Evolutionary conservation across 345 rosid genomes (phyloP), one percentile per base, ranked within the genome.

Genomic region (Psidium friedrichsthalianum): DNA sequence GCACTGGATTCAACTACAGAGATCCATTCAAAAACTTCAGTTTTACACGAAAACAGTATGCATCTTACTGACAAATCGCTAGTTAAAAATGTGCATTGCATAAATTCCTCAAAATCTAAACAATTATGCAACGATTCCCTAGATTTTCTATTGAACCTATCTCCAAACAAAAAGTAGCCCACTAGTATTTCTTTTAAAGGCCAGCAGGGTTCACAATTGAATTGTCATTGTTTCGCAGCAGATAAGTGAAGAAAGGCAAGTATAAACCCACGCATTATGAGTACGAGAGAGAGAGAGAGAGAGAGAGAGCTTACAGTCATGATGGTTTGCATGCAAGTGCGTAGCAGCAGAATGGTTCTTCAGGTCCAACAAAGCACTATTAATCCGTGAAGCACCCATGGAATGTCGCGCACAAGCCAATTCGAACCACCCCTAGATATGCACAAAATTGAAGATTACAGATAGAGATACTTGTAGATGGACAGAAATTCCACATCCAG

Each of bases 351-450:
- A 81, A 84, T 95, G 99, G 69, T 81, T 49, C 85, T 93, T 95
- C 84, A 93, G 96, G 87, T 97, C 98, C 86, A 96, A 92, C 56
- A 95, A 90, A 87, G 93, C 93, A 82, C 92, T 84, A 84, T 90
- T 97, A 87, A 97, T 58, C n/a, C 99, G 95, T 12, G 91, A 95
- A 64, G 94, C 86, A 57, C 99, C 99, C 99, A 97, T 95, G 6
- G 98, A 93, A 85, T 96, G 98, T 51, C 98, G 88, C 56, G 98
- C 98, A 89, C 98, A 91, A 10, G 98, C 96, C 83, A 97, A 84
- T 83, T 97, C 96, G 83, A 97, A 85, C 99, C 99, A 97, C 82
- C 98, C 99, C 98, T 97, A 84, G 76, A 84, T 81, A 84, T 83
- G 58, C 83, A 61, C 78, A 82, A 42, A 80, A 44, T 32, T 5